Percentiles rank a stretch among this genome's conserved stretches.
phyloP scores from a whole-genome alignment of 73 alveolate species.

The Paramecium bursaria region DNA sequence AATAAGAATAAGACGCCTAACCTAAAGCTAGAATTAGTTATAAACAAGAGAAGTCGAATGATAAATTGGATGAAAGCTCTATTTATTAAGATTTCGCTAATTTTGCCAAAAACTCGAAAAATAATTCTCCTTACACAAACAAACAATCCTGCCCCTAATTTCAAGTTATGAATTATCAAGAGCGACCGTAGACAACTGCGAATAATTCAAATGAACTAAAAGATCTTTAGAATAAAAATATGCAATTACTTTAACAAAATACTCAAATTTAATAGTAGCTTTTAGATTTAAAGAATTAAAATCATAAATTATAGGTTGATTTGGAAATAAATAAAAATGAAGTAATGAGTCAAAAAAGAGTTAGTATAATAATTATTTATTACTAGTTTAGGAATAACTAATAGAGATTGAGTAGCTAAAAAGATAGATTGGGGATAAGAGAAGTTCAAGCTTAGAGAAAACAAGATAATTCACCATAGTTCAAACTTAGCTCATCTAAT shows the following conservation, averaged over 20 bases:
- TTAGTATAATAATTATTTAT: too few relatives aligned
- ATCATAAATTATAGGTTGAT: slow-evolving; percentile 8
- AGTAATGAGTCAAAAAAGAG: slow-evolving; percentile 3
- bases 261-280: neutral
- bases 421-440: slow-evolving; percentile 5
- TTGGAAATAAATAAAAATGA: slow-evolving; percentile 18
- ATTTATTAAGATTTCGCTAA: slow-evolving; percentile 46
- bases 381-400: slow-evolving; percentile 14
- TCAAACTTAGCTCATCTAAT: slow-evolving; percentile 21
- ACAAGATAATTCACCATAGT: slow-evolving; percentile 34
- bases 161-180: too few relatives aligned
- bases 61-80: slow-evolving; percentile 36
- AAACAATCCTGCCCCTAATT: neutral
- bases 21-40: neutral
- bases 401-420: slow-evolving; percentile 32
- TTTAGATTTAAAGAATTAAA: neutral
- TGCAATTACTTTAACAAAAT: neutral
- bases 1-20: neutral
- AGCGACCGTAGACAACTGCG: too few relatives aligned
- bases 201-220: slow-evolving; percentile 4
- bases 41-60: neutral
- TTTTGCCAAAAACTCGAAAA: slow-evolving; percentile 18
- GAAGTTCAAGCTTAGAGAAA: slow-evolving; percentile 38
- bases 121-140: neutral
- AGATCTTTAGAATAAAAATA: neutral